Conservation (phyloP, 1,284 basidiomycete species). For the Fomitopsis schrenkii region DNA sequence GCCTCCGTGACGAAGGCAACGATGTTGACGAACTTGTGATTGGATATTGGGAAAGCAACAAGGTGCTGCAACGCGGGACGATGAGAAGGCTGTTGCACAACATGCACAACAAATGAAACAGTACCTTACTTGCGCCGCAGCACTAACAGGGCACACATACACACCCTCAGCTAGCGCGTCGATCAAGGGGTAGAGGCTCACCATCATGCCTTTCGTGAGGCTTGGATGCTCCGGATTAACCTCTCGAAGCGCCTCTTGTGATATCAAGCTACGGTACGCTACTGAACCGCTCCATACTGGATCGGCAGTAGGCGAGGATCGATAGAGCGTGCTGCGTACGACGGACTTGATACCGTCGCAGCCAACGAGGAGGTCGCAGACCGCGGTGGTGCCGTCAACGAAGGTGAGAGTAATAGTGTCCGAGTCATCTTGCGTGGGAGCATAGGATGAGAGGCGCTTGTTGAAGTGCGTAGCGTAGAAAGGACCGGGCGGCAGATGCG, state of each 20-base stretch:
- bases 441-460: slow-evolving; percentile 33
- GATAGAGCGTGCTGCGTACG: slow-evolving; percentile 34
- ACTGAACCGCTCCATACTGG: slow-evolving; percentile 13
- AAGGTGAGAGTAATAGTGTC: slow-evolving; percentile 25
- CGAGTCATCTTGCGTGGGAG: slow-evolving; percentile 8
- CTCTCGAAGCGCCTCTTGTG: not conserved
- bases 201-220: not conserved
- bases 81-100: not conserved
- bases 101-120: not conserved
- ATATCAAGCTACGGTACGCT: slow-evolving; percentile 14
- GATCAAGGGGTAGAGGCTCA: not conserved
- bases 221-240: slow-evolving; percentile 8
- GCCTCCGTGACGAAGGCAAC: slow-evolving; percentile 41
- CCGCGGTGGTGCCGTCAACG: slow-evolving; percentile 31
- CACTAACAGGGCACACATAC: slow-evolving; percentile 15
- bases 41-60: slow-evolving; percentile 44
- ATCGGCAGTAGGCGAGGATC: slow-evolving; percentile 7
- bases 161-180: not conserved
- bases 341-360: slow-evolving; percentile 46
- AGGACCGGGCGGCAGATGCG: slow-evolving; percentile 26
- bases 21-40: slow-evolving; percentile 43
- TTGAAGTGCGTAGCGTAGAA: slow-evolving; percentile 32
- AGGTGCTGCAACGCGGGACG: slow-evolving; percentile 20
- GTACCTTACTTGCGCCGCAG: slow-evolving; percentile 28
- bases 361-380: slow-evolving; percentile 43